These are phyloP conservation scores for Camillea tinctor DNA, from an alignment of 2,329 filamentous ascomycete genomes.

Conservation along the genomic window DNA sequence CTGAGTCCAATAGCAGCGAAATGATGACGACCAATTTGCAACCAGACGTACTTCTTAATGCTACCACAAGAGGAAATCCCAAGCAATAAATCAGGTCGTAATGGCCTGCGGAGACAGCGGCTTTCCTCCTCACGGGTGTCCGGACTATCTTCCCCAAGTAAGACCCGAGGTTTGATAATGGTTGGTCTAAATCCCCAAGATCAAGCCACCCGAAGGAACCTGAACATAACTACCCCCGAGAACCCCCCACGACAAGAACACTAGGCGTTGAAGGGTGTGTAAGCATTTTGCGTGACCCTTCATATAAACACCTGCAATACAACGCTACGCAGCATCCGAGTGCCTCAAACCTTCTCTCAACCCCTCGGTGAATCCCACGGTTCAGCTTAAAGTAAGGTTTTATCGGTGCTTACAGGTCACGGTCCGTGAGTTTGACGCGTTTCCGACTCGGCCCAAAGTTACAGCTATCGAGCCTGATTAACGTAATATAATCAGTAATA, in stretches of 20 bases:
- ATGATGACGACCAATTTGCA: not conserved
- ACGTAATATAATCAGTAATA: too few relatives aligned
- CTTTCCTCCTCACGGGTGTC: not conserved
- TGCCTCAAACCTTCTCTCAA: not conserved
- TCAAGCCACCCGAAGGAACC: not conserved
- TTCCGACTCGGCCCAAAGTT: not conserved
- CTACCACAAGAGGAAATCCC: not conserved
- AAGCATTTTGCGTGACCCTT: not conserved
- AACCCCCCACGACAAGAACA: not conserved
- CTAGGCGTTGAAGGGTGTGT: not conserved
- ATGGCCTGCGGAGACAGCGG: not conserved
- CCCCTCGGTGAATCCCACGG: not conserved
- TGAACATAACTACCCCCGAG: not conserved
- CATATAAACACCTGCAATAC: not conserved
- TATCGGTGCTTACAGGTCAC: not conserved
- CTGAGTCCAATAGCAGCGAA: not conserved
- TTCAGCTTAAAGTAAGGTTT: not conserved
- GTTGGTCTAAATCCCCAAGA: not conserved
- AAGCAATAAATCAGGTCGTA: not conserved
- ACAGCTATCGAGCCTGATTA: not conserved
- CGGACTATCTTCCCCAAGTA: not conserved
- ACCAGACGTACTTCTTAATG: too few relatives aligned
- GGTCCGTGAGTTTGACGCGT: not conserved
- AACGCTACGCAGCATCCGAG: not conserved
- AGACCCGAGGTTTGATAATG: not conserved